Evolutionary conservation across 106 monocot species (phyloP).

Genomic region (Xerophyta viscosa): DNA sequence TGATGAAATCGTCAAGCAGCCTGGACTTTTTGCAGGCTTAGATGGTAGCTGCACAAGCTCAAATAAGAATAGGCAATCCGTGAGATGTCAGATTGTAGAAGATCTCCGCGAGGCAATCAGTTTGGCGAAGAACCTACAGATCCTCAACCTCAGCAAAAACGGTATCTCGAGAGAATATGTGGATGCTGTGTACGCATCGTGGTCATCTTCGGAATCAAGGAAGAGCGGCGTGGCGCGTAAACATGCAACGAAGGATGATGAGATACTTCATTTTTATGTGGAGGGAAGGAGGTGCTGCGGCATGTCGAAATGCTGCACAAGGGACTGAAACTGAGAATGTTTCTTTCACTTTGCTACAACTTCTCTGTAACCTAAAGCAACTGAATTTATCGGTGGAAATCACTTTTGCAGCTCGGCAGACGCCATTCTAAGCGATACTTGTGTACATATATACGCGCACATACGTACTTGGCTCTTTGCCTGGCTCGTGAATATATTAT

Average conservation of each 20-base stretch:
- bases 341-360: no score
- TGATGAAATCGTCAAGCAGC: slow-evolving; percentile 20
- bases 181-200: slow-evolving; percentile 25
- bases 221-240: slow-evolving; percentile 19
- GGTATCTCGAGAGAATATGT: slow-evolving; percentile 15
- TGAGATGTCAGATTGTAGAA: slow-evolving; percentile 12
- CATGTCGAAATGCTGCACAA: slow-evolving; percentile 44
- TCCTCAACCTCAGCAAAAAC: slow-evolving; percentile 53
- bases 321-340: slow-evolving; percentile 11
- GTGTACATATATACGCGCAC: no score
- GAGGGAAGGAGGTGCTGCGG: slow-evolving; percentile 64
- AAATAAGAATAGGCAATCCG: slow-evolving; percentile 1
- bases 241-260: slow-evolving; percentile 33
- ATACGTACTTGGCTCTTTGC: no score
- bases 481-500: no score
- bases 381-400: no score
- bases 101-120: slow-evolving; percentile 28
- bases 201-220: slow-evolving; percentile 33
- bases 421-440: no score
- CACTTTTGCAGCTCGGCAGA: no score
- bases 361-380: no score
- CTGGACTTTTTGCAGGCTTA: not conserved
- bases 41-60: slow-evolving; percentile 27
- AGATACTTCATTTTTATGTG: slow-evolving; percentile 49
- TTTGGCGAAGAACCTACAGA: slow-evolving; percentile 16